Conservation (phyloP, 129 eudicot species). For the Ambrosia artemisiifolia region DNA sequence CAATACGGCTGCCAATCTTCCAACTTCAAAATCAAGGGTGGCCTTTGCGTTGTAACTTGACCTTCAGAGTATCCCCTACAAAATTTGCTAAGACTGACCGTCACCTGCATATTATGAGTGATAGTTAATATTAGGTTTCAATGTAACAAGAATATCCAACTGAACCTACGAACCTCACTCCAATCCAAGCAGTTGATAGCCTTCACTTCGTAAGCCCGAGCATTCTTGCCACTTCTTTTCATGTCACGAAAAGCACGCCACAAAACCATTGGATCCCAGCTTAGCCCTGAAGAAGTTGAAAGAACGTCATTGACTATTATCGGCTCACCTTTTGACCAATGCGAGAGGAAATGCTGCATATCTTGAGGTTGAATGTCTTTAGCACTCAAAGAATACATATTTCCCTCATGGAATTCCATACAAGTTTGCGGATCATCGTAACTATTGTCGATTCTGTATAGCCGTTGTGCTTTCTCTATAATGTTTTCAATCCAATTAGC, state of each 20-base stretch:
- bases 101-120: conserved; percentile 35
- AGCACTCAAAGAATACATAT: conserved; percentile 41
- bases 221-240: not conserved
- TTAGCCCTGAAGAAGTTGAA: conserved; percentile 41
- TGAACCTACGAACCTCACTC: conserved; percentile 35
- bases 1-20: conserved; percentile 61
- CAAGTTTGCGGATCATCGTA: conserved; percentile 4
- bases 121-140: no score
- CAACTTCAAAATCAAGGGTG: conserved; percentile 42
- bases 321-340: conserved; percentile 56
- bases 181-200: conserved; percentile 52
- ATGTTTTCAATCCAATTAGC: conserved; percentile 30
- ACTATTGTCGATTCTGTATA: not conserved
- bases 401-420: conserved; percentile 18
- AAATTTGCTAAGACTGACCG: conserved; percentile 35
- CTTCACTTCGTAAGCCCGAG: conserved; percentile 25
- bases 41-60: not conserved
- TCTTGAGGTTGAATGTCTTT: conserved; percentile 31
- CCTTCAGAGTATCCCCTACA: conserved; percentile 44
- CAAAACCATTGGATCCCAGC: conserved; percentile 81
- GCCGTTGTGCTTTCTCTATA: conserved; percentile 27
- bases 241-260: conserved; percentile 46
- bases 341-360: conserved; percentile 46
- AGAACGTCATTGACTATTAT: conserved; percentile 41
- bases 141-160: no score